Conservation (phyloP, 2,329 filamentous ascomycete species). For the Trichoderma sp. region DNA sequence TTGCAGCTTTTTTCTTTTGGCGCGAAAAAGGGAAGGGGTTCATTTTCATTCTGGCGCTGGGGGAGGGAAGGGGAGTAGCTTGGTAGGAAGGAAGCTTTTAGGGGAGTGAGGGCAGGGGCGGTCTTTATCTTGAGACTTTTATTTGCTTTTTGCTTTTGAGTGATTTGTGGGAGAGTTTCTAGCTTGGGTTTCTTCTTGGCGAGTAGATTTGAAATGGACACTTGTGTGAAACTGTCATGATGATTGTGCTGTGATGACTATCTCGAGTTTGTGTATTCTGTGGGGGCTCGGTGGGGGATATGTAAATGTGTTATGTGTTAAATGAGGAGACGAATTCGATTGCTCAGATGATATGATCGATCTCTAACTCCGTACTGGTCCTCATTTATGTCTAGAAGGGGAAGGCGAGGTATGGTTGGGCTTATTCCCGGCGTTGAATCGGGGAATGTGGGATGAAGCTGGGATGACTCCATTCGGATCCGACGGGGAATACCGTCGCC, state of each 20-base stretch:
- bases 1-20: neutral
- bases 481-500: no score
- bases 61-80: neutral
- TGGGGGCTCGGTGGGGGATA: neutral
- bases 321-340: neutral
- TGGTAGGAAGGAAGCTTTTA: neutral
- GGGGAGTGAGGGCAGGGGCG: neutral
- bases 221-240: neutral
- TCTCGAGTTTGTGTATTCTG: neutral
- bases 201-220: neutral
- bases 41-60: conserved; percentile 4
- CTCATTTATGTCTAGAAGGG: neutral
- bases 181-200: neutral
- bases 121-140: neutral
- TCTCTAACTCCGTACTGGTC: no score
- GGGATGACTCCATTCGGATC: neutral
- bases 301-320: neutral
- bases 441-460: neutral
- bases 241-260: neutral
- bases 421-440: neutral
- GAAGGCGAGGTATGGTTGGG: neutral
- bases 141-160: neutral
- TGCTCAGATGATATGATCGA: neutral
- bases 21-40: neutral
- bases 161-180: neutral